Conservation (phyloP, 257 asterid genomes). For the Solanum paucissectum region DNA sequence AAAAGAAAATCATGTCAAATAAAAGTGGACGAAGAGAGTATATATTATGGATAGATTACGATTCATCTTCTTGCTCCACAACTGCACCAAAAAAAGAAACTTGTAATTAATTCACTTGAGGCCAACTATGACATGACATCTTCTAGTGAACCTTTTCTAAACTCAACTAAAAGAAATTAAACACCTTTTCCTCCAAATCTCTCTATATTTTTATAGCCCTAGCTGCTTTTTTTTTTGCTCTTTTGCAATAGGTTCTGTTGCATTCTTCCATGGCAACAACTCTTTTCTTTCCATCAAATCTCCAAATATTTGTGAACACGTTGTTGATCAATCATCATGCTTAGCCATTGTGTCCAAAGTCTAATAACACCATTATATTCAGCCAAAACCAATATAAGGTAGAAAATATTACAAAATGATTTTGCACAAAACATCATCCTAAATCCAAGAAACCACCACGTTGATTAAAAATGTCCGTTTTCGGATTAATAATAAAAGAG, state of each 20-base stretch:
- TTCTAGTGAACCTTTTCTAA: no score
- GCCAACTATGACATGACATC: no score
- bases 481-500: not conserved
- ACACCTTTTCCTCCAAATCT: no score
- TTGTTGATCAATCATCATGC: not conserved
- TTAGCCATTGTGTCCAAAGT: not conserved
- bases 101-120: no score
- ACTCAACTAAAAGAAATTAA: no score
- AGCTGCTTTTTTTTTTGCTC: not conserved
- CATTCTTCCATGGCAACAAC: not conserved
- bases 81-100: no score
- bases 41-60: no score
- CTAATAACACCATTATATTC: not conserved
- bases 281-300: not conserved
- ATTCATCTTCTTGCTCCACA: no score
- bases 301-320: not conserved
- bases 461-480: not conserved
- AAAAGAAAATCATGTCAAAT: no score
- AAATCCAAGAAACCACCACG: not conserved
- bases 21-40: no score
- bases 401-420: not conserved
- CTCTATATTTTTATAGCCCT: not conserved
- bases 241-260: not conserved
- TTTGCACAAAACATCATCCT: not conserved
- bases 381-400: not conserved